phyloP scores from a whole-genome alignment of 352 stramenopile species.

The Phytophthora cryptogea region DNA sequence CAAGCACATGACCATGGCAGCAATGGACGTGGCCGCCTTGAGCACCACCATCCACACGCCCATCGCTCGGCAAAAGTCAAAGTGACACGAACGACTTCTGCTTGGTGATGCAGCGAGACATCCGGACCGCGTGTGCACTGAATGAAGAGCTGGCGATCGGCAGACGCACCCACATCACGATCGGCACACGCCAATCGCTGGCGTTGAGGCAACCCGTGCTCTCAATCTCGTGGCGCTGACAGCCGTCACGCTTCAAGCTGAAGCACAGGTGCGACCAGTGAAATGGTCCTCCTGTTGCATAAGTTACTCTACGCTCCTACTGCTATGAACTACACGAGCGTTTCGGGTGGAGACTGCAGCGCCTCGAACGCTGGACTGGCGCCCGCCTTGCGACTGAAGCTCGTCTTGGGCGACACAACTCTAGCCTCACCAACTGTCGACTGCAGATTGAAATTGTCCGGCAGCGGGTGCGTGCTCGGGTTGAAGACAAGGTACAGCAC shows the following conservation, averaged over 20 bases:
- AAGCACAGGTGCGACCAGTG: background rate
- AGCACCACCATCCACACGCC: constrained; percentile 19
- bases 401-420: constrained; percentile 8
- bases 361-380: constrained; percentile 9
- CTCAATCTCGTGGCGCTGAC: background rate
- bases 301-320: background rate
- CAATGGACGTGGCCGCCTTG: constrained; percentile 26
- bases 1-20: constrained; percentile 26
- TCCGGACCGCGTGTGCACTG: background rate
- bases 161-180: background rate
- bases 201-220: too few species aligned
- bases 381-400: background rate
- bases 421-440: background rate
- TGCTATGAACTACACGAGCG: constrained; percentile 8
- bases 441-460: constrained; percentile 13
- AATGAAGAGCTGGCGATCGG: background rate
- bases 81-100: background rate
- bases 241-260: background rate
- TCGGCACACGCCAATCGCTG: constrained; percentile 6
- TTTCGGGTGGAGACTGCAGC: constrained; percentile 16
- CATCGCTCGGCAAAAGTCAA: constrained; percentile 4
- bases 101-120: background rate
- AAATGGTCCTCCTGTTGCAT: constrained; percentile 1
- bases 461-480: constrained; percentile 16
- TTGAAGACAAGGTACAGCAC: constrained; percentile 32